A percentile compares a stretch with the other conserved stretches of the same genome.
These are phyloP conservation scores for Xylariaceae sp. DNA, from an alignment of 2,329 filamentous ascomycete genomes.

Conservation along the genomic window DNA sequence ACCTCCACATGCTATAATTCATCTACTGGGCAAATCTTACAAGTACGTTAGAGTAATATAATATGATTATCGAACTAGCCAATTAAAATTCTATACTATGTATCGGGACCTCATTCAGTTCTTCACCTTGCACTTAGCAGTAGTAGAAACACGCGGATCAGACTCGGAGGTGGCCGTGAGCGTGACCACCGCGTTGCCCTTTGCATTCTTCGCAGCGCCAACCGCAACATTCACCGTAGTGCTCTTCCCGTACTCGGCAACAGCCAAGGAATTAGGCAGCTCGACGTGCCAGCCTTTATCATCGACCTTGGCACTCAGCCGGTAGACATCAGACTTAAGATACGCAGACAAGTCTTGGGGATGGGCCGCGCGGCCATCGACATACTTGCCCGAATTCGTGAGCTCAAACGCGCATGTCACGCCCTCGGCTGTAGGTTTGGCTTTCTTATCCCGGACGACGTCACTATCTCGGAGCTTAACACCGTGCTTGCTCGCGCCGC, in stretches of 20 bases:
- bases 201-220: slow-evolving; percentile 42
- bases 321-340: slow-evolving; percentile 54
- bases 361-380: slow-evolving; percentile 33
- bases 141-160: slow-evolving; percentile 34
- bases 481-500: slow-evolving; percentile 44
- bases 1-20: no score
- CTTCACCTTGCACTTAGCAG: slow-evolving; percentile 20
- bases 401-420: slow-evolving; percentile 55
- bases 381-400: slow-evolving; percentile 52
- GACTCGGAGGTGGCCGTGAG: slow-evolving; percentile 56
- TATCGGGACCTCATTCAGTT: no score
- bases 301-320: slow-evolving; percentile 52
- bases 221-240: slow-evolving; percentile 52
- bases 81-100: no score
- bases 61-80: no score
- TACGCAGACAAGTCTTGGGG: slow-evolving; percentile 48
- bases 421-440: slow-evolving; percentile 43
- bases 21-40: no score
- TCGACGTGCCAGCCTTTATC: slow-evolving; percentile 55
- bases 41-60: no score
- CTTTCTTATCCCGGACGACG: slow-evolving; percentile 33
- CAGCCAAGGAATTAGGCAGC: slow-evolving; percentile 49
- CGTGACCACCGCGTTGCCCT: slow-evolving; percentile 47
- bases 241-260: slow-evolving; percentile 49
- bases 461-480: slow-evolving; percentile 48